Base-by-base conservation (phyloP, 208 protist species). In the Leishmania major region DNA sequence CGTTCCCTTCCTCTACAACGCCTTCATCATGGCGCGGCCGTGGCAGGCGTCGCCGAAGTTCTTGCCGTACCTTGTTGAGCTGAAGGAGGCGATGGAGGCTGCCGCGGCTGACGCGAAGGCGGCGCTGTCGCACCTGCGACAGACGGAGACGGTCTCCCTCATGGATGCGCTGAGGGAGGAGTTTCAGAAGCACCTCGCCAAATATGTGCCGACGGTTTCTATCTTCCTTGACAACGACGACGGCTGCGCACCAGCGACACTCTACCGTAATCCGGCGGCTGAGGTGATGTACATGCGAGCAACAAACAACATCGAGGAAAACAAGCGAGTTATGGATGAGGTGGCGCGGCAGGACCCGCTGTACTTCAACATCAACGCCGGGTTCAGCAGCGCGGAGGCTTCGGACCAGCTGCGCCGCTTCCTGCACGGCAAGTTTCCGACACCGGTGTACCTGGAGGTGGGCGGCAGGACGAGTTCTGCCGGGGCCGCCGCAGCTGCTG, bases 1-100 rank as follows among this genome's bases (percentile, higher is more conserved):
- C 60, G 71, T 88, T 10, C 91, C 91, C n/a, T 95, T 93, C 75
- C 57, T 93, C 59, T 91, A 95, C 84, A 90, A 92, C 79, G 89
- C 86, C 74, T 92, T 93, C 67, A 82, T 86, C 43, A 89, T 93
- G 88, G 86, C 84, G 28, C 81, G 91, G 17, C 91, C 91, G 10
- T 94, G 91, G 91, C 79, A 83, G 64, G 84, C 81, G 8, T 92
- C 88, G 4, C 84, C 89, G 43, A 80, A 77, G 13, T 94, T 88
- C 72, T 79, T 89, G 64, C 73, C 84, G 37, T 85, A 90, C 51
- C 77, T 93, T 49, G 47, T 72, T 4, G 10, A n/a, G 7, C 17
- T 53, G n/a, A n/a, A 31, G 25, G 57, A 62, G 22, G 57, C 7
- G 25, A 62, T 62, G 17, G 25, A 62, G 57, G 57, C 53, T 25